These are phyloP conservation scores for Oxyria digyna DNA, from an alignment of 148 eudicot species.

Conservation along the genomic window DNA sequence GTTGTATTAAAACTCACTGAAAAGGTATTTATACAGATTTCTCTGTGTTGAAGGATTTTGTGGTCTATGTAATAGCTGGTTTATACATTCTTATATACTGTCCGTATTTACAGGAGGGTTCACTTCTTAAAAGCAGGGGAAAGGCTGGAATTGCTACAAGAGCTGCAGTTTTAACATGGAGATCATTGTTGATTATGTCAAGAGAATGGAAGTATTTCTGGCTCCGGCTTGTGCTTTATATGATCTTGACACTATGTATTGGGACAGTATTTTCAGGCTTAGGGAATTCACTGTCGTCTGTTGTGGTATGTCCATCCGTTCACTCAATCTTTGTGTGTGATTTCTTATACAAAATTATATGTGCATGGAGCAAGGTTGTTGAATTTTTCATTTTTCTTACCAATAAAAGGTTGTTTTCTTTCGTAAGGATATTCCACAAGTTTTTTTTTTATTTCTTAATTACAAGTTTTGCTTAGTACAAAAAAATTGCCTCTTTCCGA, in stretches of 20 bases:
- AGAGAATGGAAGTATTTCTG: constrained; percentile 98
- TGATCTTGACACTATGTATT: constrained; percentile 74
- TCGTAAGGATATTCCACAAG: neutral
- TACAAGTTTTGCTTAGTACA: neutral
- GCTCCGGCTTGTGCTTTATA: constrained; percentile 78
- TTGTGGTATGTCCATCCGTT: constrained; percentile 45
- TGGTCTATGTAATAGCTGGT: neutral
- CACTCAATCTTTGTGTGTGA: neutral
- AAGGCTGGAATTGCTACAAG: constrained; percentile 61
- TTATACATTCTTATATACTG: neutral
- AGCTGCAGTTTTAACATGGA: constrained; percentile 86
- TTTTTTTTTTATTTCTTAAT: neutral
- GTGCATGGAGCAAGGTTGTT: neutral
- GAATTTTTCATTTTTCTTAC: neutral
- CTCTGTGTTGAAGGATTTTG: neutral
- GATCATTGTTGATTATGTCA: constrained; percentile 87
- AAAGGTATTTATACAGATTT: constrained; percentile 33
- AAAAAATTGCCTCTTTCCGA: neutral
- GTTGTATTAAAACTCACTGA: constrained; percentile 78
- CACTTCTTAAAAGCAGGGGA: constrained; percentile 81
- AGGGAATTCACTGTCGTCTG: constrained; percentile 96
- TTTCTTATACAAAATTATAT: neutral
- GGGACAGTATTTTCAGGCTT: constrained; percentile 84
- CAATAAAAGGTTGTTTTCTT: no score
- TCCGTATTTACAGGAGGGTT: constrained; percentile 57